Conservation (phyloP, 2,329 filamentous ascomycete genomes). For the Clarireedia sp. region DNA sequence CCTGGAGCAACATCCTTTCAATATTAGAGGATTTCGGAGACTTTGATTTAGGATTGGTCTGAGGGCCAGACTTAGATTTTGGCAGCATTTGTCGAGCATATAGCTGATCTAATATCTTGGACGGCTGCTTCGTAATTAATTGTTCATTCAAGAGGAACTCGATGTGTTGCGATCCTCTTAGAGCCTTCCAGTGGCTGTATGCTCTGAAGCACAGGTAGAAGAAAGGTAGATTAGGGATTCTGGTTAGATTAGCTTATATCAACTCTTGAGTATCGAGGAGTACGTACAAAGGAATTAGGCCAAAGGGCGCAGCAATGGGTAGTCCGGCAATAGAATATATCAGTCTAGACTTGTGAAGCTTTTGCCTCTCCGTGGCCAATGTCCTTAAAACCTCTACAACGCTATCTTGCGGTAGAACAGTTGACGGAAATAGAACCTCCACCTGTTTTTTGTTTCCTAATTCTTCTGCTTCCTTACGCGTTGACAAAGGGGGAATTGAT, state of each 20-base stretch:
- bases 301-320: slow-evolving; percentile 77
- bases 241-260: slow-evolving; percentile 31
- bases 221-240: slow-evolving; percentile 89
- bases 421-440: slow-evolving; percentile 68
- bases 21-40: slow-evolving; percentile 22
- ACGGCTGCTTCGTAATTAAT: slow-evolving; percentile 59
- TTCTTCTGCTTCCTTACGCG: slow-evolving; percentile 56
- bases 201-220: slow-evolving; percentile 90
- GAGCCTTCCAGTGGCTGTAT: slow-evolving; percentile 85
- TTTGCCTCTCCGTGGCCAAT: slow-evolving; percentile 73
- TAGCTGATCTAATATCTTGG: slow-evolving; percentile 61
- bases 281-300: slow-evolving; percentile 74
- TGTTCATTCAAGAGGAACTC: slow-evolving; percentile 71
- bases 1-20: slow-evolving; percentile 37
- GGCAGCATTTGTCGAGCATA: slow-evolving; percentile 41
- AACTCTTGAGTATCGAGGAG: background rate
- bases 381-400: slow-evolving; percentile 58
- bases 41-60: slow-evolving; percentile 1
- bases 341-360: slow-evolving; percentile 67
- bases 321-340: slow-evolving; percentile 75
- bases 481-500: slow-evolving; percentile 76
- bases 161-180: slow-evolving; percentile 76
- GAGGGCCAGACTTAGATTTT: slow-evolving; percentile 7
- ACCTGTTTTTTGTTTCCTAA: slow-evolving; percentile 55
- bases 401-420: slow-evolving; percentile 55